A percentile compares a stretch with the other conserved stretches of the same genome.
phyloP scores from a whole-genome alignment of 768 basidiomycete genomes.

The Lactarius hatsudake region DNA sequence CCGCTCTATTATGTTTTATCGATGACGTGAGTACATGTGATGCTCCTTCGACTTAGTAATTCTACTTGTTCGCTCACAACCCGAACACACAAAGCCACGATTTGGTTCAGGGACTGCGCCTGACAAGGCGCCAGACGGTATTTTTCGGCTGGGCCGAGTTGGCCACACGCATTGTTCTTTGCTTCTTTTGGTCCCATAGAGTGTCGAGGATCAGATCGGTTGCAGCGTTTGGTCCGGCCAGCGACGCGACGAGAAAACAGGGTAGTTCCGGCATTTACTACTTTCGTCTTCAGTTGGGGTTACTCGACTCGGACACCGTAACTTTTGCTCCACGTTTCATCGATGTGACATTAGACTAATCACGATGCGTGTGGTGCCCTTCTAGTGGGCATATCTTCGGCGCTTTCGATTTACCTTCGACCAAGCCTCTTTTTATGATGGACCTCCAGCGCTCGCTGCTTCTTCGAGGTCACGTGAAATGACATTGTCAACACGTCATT shows the following conservation, averaged over 20 bases:
- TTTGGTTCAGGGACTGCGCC: too few relatives aligned
- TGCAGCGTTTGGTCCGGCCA: too few relatives aligned
- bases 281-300: neutral
- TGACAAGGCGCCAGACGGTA: too few relatives aligned
- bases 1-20: neutral
- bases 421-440: too few relatives aligned
- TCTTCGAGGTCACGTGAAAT: neutral
- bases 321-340: neutral
- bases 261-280: too few relatives aligned
- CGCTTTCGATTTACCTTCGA: neutral
- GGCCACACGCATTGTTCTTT: neutral
- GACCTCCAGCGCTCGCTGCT: too few relatives aligned
- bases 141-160: neutral
- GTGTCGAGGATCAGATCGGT: too few relatives aligned
- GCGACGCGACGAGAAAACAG: too few relatives aligned
- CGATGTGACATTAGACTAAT: neutral
- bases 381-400: neutral
- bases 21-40: constrained; percentile 21
- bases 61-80: neutral
- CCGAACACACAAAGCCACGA: neutral
- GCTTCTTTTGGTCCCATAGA: too few relatives aligned
- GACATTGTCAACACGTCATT: neutral
- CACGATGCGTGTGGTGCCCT: neutral
- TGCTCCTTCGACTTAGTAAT: neutral
- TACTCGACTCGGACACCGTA: neutral